Base-by-base conservation (phyloP, 805 yeast genomes). In the Cyberlindnera euphorbiae region DNA sequence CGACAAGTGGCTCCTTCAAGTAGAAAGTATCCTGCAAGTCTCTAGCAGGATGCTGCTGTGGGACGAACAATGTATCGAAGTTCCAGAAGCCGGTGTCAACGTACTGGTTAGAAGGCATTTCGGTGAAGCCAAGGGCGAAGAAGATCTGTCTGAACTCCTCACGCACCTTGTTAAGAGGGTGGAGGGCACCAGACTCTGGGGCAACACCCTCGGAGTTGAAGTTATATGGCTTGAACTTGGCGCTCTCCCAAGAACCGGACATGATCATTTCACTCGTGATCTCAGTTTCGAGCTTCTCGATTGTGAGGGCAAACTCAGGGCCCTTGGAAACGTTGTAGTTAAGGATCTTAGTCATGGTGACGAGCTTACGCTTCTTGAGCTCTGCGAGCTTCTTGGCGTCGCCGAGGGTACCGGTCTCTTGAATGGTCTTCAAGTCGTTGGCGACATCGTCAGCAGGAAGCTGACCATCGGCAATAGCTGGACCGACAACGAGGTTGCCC, bases 41-140 rank as follows among this genome's bases (percentile, higher is more conserved):
- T 70, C 99, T 82, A 33, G 99, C 99, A 13, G 99, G 98, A 68
- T 93, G 99, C 69, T 93, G 97, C 69, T 93, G 99, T 38, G 99
- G 99, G 37, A 93, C 99, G 55, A 69, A 93, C 55, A 93, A 73
- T 4, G 98, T 78, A 62, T 93, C 99, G 58, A 93, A 93, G 66
- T 93, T 93, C 99, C 99, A 93, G 79, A 93, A 93, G 5, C 97
- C 97, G 13, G 93, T 77, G 60, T 93, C 99, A 35, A 93, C 99
- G 60, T 89, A 93, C 63, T 90, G 96, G 63, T 90, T 90, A 17
- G 98, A 82, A 42, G 98, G 96, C 99, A 93, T 93, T 68, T 93
- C 99, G 19, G 93, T 79, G 79, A 93, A 93, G 7, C 99, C 99
- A 89, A 93, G 79, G 26, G 93, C 79, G 67, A 93, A 90, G 77